phyloP scores from a whole-genome alignment of 2,329 filamentous ascomycete species.

The Beauveria sp. region DNA sequence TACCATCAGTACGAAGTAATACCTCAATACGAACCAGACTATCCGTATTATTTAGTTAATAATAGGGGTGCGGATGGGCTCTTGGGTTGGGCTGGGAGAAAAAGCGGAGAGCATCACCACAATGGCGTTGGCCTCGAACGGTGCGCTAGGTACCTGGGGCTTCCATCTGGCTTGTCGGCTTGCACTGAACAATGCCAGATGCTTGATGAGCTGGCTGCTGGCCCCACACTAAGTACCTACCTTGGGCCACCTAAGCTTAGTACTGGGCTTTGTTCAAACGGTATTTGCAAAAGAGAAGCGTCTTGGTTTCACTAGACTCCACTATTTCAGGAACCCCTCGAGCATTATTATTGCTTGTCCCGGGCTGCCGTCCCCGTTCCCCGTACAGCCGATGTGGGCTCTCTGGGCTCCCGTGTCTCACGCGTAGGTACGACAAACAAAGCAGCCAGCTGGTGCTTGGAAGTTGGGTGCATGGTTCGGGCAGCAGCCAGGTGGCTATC shows the following conservation, averaged over 20 bases:
- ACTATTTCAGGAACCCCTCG: constrained; percentile 3
- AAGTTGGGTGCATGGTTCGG: too few species aligned
- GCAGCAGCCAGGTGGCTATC: not conserved
- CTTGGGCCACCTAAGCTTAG: not conserved
- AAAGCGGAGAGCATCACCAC: not conserved
- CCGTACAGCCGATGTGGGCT: not conserved
- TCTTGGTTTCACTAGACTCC: not conserved
- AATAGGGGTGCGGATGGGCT: too few species aligned
- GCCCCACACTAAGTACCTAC: not conserved
- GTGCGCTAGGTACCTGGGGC: too few species aligned
- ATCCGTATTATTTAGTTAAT: not conserved
- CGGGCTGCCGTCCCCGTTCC: not conserved
- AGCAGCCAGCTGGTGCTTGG: not conserved
- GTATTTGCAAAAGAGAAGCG: not conserved
- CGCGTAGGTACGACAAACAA: not conserved
- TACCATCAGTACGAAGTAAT: too few species aligned
- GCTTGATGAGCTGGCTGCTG: constrained; percentile 4
- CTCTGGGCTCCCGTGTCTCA: not conserved
- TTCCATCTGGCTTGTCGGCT: not conserved
- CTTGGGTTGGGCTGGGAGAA: not conserved
- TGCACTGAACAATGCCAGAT: not conserved
- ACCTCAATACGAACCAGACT: not conserved
- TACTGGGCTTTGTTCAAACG: not conserved
- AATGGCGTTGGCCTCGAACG: too few species aligned
- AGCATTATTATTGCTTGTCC: not conserved